Evolutionary conservation across 2,329 filamentous ascomycete genomes (phyloP).

Genomic region (Scolecobasidium constrictum): DNA sequence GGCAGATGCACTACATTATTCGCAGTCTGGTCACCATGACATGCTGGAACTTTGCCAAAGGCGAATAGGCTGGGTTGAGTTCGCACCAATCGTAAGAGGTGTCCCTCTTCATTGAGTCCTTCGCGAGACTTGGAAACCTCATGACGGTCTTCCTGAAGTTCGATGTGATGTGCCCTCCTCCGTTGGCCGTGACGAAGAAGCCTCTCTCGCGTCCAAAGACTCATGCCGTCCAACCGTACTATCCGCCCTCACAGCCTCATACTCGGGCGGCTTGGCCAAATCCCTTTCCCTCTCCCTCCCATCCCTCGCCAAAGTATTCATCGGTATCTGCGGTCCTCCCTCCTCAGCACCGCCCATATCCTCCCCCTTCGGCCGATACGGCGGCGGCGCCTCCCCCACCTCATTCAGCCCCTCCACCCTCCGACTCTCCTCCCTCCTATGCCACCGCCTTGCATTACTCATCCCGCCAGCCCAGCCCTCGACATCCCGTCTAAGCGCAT

Average conservation of each 20-base stretch:
- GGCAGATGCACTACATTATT: too few species aligned
- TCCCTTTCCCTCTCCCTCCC: not conserved
- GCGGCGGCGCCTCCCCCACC: conserved; percentile 53
- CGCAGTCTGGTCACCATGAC: too few species aligned
- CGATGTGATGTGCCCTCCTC: too few species aligned
- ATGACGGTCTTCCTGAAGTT: too few species aligned
- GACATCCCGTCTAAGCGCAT: conserved; percentile 25
- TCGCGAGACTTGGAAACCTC: too few species aligned
- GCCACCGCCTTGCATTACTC: conserved; percentile 13
- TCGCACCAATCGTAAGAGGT: too few species aligned
- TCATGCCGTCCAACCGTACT: too few species aligned
- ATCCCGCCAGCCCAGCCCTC: conserved; percentile 26
- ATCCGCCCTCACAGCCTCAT: conserved; percentile 3
- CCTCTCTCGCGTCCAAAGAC: too few species aligned
- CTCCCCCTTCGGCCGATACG: conserved; percentile 34
- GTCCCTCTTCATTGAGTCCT: too few species aligned
- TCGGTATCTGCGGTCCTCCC: not conserved
- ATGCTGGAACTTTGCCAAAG: too few species aligned
- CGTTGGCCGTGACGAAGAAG: too few species aligned
- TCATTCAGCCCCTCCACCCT: conserved; percentile 51
- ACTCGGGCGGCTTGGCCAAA: conserved; percentile 4
- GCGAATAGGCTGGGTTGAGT: too few species aligned
- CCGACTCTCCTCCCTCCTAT: conserved; percentile 14
- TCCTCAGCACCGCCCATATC: not conserved
- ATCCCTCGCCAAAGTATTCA: conserved; percentile 3